Evolutionary conservation across 805 yeast genomes (phyloP).

Genomic region (Starmerella stellata): DNA sequence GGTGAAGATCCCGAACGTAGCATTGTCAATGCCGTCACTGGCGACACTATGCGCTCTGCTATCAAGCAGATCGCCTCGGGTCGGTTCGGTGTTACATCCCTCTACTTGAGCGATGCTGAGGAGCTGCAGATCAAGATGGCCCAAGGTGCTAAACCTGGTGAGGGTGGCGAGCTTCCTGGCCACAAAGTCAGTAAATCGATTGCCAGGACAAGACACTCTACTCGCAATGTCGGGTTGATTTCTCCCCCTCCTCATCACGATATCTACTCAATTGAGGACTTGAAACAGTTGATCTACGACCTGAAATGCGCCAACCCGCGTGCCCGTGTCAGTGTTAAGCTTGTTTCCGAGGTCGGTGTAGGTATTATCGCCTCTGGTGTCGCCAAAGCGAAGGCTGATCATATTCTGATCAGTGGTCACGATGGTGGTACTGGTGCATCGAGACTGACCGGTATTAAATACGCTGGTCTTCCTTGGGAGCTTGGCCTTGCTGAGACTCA

Average conservation of each 20-base stretch:
- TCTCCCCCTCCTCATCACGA: constrained; percentile 99
- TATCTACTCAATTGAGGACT: constrained; percentile 92
- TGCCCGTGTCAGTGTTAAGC: constrained; percentile 88
- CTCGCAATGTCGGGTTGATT: constrained; percentile 90
- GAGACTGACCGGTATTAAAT: constrained; percentile 87
- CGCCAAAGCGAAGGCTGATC: constrained; percentile 97
- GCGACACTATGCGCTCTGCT: constrained; percentile 98
- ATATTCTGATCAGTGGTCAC: constrained; percentile 86
- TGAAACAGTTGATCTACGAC: constrained; percentile 90
- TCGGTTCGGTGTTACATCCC: constrained; percentile 92
- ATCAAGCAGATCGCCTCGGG: constrained; percentile 97
- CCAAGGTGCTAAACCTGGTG: constrained; percentile 99
- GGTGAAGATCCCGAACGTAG: constrained; percentile 95
- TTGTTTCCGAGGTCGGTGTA: constrained; percentile 96
- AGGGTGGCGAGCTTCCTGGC: constrained; percentile 97
- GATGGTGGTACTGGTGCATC: constrained; percentile 99
- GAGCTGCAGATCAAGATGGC: constrained; percentile 97
- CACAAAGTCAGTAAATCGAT: constrained; percentile 73
- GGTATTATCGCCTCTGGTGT: constrained; percentile 99
- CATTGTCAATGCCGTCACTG: constrained; percentile 46
- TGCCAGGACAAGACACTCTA: constrained; percentile 91
- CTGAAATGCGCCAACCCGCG: constrained; percentile 93
- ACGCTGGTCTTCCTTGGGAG: constrained; percentile 98
- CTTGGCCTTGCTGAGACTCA: constrained; percentile 95
- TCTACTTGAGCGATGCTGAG: constrained; percentile 87